Percentiles rank a stretch among this genome's conserved stretches.
Evolutionary conservation across 2,329 filamentous ascomycete genomes (phyloP).

Genomic region (Cadophora gregata): DNA sequence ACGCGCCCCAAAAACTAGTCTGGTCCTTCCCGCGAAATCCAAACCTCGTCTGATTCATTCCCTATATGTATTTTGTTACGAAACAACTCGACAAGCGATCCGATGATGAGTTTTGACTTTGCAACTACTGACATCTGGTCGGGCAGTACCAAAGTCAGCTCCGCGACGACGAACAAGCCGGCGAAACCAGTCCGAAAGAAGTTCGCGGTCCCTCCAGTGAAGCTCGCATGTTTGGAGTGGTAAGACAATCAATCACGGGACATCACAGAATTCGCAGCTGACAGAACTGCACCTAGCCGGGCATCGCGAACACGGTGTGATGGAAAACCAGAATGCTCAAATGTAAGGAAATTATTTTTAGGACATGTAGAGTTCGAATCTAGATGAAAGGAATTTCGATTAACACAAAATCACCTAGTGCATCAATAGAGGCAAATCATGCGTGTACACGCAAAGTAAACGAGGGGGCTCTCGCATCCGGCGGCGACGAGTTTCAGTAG

Average conservation of each 20-base stretch:
- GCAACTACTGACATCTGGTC: constrained; percentile 12
- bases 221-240: constrained; percentile 58
- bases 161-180: constrained; percentile 15
- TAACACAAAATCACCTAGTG: constrained; percentile 34
- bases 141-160: constrained; percentile 20
- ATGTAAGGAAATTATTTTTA: constrained; percentile 46
- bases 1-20: background rate
- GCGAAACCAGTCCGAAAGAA: constrained; percentile 38
- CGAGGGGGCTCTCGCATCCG: constrained; percentile 41
- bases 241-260: constrained; percentile 40
- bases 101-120: constrained; percentile 20
- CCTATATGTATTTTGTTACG: background rate
- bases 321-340: constrained; percentile 51
- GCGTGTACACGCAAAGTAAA: constrained; percentile 41
- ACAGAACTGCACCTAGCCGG: constrained; percentile 44
- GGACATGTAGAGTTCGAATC: background rate
- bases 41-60: background rate
- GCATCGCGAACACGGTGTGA: constrained; percentile 55
- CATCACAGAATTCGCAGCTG: constrained; percentile 5
- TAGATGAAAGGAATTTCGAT: background rate
- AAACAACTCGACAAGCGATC: background rate
- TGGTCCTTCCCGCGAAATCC: background rate
- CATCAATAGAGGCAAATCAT: constrained; percentile 40
- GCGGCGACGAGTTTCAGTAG: constrained; percentile 13
- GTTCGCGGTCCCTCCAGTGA: constrained; percentile 51